These are phyloP conservation scores for Croton laevigatus DNA, from an alignment of 441 rosid genomes.

Conservation along the genomic window DNA sequence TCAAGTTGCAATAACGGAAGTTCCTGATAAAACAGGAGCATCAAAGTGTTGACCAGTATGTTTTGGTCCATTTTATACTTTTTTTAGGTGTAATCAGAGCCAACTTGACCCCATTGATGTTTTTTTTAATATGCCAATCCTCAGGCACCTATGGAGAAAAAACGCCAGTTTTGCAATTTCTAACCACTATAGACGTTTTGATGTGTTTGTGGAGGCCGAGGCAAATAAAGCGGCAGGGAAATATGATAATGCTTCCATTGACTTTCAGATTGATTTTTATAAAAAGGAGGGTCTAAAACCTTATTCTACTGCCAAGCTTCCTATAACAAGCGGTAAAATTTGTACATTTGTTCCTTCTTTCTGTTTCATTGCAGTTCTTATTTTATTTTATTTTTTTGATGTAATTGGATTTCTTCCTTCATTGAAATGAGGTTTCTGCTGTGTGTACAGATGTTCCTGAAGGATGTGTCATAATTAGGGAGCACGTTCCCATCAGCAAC, in stretches of 20 bases:
- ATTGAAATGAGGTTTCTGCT: slow-evolving; percentile 7
- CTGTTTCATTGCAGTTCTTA: not conserved
- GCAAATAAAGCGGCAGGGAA: slow-evolving; percentile 98
- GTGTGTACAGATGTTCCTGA: slow-evolving; percentile 90
- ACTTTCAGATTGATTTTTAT: slow-evolving; percentile 85
- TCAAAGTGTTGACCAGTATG: not conserved
- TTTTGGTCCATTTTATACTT: not conserved
- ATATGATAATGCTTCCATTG: slow-evolving; percentile 80
- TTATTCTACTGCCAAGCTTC: slow-evolving; percentile 76
- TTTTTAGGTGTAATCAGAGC: not conserved
- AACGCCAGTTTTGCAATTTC: slow-evolving; percentile 89
- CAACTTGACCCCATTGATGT: slow-evolving; percentile 3
- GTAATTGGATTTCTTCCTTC: not conserved
- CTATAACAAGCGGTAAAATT: slow-evolving; percentile 77
- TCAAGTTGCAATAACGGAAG: not conserved
- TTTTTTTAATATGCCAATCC: slow-evolving; percentile 15
- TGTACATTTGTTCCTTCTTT: slow-evolving; percentile 15
- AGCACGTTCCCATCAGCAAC: slow-evolving; percentile 90
- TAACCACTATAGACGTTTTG: slow-evolving; percentile 83
- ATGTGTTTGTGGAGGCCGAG: slow-evolving; percentile 84
- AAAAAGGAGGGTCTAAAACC: slow-evolving; percentile 85
- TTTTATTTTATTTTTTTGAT: not conserved
- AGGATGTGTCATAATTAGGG: slow-evolving; percentile 94
- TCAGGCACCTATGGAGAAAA: slow-evolving; percentile 89
- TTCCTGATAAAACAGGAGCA: not conserved